Conservation (phyloP, 2,329 filamentous ascomycete species). For the Scleromitrula shiraiana region DNA sequence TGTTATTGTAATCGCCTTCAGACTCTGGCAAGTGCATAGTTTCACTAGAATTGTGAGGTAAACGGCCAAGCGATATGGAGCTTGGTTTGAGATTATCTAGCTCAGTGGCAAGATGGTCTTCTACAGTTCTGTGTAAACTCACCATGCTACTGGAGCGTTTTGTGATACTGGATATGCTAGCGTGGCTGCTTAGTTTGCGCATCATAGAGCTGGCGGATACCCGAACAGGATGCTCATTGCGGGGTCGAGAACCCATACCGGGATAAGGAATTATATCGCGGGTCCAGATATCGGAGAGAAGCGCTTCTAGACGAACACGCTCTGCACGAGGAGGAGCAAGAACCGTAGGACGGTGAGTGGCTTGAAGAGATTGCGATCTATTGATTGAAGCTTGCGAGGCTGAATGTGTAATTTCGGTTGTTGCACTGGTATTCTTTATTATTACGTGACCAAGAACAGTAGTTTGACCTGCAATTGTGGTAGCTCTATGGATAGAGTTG, state of each 20-base stretch:
- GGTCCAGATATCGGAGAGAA: conserved; percentile 76
- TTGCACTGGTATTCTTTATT: conserved; percentile 73
- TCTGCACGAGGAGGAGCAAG: conserved; percentile 69
- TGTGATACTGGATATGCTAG: conserved; percentile 65
- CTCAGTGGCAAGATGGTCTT: conserved; percentile 17
- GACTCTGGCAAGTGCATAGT: conserved; percentile 9
- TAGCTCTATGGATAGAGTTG: conserved; percentile 72
- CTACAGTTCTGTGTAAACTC: conserved; percentile 22
- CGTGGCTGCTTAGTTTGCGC: conserved; percentile 69
- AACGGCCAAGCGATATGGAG: conserved; percentile 8
- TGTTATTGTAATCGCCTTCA: conserved; percentile 5
- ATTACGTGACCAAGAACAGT: conserved; percentile 67
- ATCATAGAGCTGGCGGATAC: conserved; percentile 81
- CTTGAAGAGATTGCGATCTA: conserved; percentile 72
- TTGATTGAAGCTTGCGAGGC: conserved; percentile 48
- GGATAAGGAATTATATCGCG: conserved; percentile 73
- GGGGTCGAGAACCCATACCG: conserved; percentile 60
- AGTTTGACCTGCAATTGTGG: conserved; percentile 58
- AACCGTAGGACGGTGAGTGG: conserved; percentile 59
- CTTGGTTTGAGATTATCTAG: conserved; percentile 13
- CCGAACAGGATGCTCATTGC: conserved; percentile 65
- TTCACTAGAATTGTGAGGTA: conserved; percentile 14
- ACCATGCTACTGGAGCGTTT: conserved; percentile 48
- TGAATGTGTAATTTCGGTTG: conserved; percentile 41
- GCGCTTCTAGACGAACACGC: conserved; percentile 65